Conservation (phyloP, 345 rosid genomes). For the Ailanthus altissimus region DNA sequence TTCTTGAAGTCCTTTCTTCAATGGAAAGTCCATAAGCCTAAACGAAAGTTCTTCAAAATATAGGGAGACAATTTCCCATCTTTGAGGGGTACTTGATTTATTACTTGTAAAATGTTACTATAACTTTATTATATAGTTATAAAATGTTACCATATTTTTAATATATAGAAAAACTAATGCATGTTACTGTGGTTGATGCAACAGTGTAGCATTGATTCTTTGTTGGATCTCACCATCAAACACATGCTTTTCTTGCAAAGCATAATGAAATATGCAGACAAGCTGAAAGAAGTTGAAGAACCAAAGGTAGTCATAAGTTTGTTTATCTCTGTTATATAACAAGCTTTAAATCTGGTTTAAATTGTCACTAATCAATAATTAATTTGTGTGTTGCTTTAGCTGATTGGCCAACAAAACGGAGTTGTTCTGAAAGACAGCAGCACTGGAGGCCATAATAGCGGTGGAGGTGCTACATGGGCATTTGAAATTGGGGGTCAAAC, state of each 20-base stretch:
- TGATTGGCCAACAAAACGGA: slow-evolving; percentile 41
- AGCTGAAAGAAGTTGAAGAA: slow-evolving; percentile 61
- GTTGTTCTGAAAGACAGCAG: slow-evolving; percentile 33
- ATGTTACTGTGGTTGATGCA: slow-evolving; percentile 19
- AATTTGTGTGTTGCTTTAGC: slow-evolving; percentile 30
- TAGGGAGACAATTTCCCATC: background rate
- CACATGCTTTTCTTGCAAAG: slow-evolving; percentile 93
- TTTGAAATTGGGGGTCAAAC: slow-evolving; percentile 69
- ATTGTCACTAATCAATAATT: slow-evolving; percentile 17
- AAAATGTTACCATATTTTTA: background rate
- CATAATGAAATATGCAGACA: slow-evolving; percentile 72
- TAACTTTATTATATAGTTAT: background rate
- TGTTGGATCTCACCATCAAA: slow-evolving; percentile 79
- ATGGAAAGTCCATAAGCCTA: background rate
- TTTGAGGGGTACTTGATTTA: background rate
- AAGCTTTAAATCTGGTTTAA: slow-evolving; percentile 12
- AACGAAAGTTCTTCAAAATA: background rate
- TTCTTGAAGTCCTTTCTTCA: slow-evolving; percentile 10
- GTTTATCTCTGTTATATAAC: background rate
- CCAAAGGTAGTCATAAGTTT: slow-evolving; percentile 55
- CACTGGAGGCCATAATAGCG: slow-evolving; percentile 2
- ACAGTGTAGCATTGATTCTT: slow-evolving; percentile 88
- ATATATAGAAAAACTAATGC: slow-evolving; percentile 11
- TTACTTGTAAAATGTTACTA: background rate
- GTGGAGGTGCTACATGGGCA: slow-evolving; percentile 83